Conservation (phyloP, 2,329 filamentous ascomycete species). For the Pleomassaria siparia region DNA sequence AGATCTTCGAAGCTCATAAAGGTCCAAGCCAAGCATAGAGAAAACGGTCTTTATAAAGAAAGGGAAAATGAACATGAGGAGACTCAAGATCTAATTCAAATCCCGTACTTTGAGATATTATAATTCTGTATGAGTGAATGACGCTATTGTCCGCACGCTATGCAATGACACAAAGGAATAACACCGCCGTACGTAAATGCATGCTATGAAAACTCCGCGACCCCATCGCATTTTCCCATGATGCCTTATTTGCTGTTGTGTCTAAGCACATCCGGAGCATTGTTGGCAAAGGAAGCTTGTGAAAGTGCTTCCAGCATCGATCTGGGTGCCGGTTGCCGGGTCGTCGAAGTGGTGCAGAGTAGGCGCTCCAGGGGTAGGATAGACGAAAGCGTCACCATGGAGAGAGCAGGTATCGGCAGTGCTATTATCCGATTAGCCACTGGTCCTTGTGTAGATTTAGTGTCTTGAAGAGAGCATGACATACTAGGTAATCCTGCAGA, state of each 20-base stretch:
- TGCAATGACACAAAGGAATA: not conserved
- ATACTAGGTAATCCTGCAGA: conserved; percentile 25
- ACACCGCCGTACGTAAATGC: not conserved
- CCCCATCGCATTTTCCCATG: not conserved
- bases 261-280: conserved; percentile 11
- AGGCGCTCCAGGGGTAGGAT: conserved; percentile 9
- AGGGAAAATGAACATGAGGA: too few relatives aligned
- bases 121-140: not conserved
- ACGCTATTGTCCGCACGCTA: not conserved
- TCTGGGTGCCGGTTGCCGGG: conserved; percentile 6
- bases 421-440: conserved; percentile 9
- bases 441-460: not conserved
- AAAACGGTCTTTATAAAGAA: too few relatives aligned
- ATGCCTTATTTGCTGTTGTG: not conserved
- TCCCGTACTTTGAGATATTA: not conserved
- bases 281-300: conserved; percentile 20
- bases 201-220: not conserved
- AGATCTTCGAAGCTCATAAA: too few relatives aligned
- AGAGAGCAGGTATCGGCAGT: conserved; percentile 16
- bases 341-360: conserved; percentile 14
- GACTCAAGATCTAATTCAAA: not conserved
- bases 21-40: too few relatives aligned
- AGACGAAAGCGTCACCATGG: conserved; percentile 22
- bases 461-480: conserved; percentile 4
- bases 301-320: conserved; percentile 15